These are phyloP conservation scores for Lachancea kluyveri DNA, from an alignment of 805 yeast genomes.

Conservation along the genomic window DNA sequence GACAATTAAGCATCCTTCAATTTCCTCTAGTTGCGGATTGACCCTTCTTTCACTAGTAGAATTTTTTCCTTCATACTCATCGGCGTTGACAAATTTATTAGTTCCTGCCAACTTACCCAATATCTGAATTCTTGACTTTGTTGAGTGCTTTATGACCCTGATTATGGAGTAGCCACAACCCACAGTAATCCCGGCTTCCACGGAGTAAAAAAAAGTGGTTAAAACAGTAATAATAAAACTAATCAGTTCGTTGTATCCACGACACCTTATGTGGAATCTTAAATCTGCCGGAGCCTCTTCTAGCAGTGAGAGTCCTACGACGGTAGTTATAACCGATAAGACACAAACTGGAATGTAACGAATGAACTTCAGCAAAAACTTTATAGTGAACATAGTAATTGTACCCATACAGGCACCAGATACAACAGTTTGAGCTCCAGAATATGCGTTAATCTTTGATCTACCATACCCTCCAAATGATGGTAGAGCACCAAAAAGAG, in stretches of 20 bases:
- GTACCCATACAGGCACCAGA: constrained; percentile 83
- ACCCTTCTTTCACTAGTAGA: constrained; percentile 18
- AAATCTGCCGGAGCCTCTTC: constrained; percentile 84
- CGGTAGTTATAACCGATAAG: constrained; percentile 70
- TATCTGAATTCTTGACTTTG: constrained; percentile 79
- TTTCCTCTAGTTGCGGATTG: constrained; percentile 32
- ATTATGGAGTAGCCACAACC: constrained; percentile 79
- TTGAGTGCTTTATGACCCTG: constrained; percentile 72
- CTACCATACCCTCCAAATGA: constrained; percentile 96
- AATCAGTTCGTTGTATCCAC: constrained; percentile 71
- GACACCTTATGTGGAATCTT: constrained; percentile 60
- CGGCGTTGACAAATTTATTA: constrained; percentile 63
- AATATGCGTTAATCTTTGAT: constrained; percentile 77
- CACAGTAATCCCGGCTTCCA: constrained; percentile 85
- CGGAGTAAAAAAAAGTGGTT: constrained; percentile 64
- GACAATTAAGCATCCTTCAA: constrained; percentile 71
- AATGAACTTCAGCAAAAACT: constrained; percentile 53
- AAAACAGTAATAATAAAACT: constrained; percentile 60
- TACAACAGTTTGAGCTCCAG: constrained; percentile 82
- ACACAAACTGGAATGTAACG: constrained; percentile 75
- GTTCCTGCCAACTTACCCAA: constrained; percentile 63
- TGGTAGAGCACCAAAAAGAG: constrained; percentile 65
- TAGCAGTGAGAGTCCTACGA: constrained; percentile 68
- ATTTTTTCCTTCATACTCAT: constrained; percentile 47
- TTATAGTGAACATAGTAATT: constrained; percentile 59